Percentiles rank a stretch among this genome's conserved stretches.
phyloP scores from a whole-genome alignment of 192 early-diverging fungal genomes.

The Entophlyctis luteolus region DNA sequence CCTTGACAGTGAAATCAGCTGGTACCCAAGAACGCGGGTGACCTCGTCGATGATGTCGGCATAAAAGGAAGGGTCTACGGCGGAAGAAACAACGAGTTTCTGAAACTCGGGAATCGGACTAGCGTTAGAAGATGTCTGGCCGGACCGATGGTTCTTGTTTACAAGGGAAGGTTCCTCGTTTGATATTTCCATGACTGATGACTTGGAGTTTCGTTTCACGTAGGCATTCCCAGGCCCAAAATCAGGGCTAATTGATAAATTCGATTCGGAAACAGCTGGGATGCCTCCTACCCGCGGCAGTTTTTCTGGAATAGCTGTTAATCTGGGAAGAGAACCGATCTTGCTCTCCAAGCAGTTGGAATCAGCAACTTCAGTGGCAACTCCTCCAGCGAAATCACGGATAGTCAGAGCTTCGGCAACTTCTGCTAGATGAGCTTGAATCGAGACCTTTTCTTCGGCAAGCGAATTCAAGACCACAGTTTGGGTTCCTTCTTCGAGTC shows the following conservation, averaged over 20 bases:
- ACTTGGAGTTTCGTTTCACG: not conserved
- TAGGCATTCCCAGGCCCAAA: not conserved
- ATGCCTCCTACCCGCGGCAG: not conserved
- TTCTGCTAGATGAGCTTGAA: too few relatives aligned
- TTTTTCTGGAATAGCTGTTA: too few relatives aligned
- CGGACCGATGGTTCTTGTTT: not conserved
- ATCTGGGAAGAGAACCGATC: too few relatives aligned
- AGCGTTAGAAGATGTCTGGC: not conserved
- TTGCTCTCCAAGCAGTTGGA: too few relatives aligned
- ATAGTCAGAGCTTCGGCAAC: too few relatives aligned
- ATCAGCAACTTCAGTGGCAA: too few relatives aligned
- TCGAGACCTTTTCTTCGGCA: too few relatives aligned
- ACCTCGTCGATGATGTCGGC: conserved; percentile 20
- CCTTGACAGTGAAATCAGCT: not conserved
- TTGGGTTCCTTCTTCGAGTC: too few relatives aligned
- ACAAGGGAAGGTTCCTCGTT: not conserved
- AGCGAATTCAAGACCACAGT: too few relatives aligned
- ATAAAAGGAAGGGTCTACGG: not conserved
- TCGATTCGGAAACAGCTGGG: not conserved
- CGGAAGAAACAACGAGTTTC: conserved; percentile 1
- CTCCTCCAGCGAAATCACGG: too few relatives aligned
- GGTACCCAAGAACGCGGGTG: conserved; percentile 3
- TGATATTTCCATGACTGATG: not conserved
- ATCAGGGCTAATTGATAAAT: not conserved
- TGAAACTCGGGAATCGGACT: not conserved